Conservation (phyloP, 2,329 filamentous ascomycete genomes). For the Fusarium multiceps region DNA sequence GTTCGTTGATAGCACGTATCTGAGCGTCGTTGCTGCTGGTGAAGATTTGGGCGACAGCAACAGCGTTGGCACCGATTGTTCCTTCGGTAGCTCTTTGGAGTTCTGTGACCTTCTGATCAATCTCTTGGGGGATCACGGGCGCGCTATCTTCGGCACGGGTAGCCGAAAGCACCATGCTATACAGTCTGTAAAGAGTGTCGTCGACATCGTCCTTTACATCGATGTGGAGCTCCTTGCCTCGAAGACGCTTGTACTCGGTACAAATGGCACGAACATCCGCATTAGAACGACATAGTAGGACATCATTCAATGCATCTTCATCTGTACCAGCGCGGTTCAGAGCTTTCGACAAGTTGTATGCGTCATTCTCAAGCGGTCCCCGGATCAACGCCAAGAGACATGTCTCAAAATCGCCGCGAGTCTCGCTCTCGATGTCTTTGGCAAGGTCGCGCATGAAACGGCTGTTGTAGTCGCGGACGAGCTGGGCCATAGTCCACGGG, state of each 20-base stretch:
- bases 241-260: slow-evolving; percentile 46
- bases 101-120: slow-evolving; percentile 50
- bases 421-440: slow-evolving; percentile 51
- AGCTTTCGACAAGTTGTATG: slow-evolving; percentile 46
- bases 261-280: slow-evolving; percentile 51
- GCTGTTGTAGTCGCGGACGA: slow-evolving; percentile 49
- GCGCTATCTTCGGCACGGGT: slow-evolving; percentile 46
- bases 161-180: slow-evolving; percentile 50
- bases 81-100: slow-evolving; percentile 51
- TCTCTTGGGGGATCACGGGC: slow-evolving; percentile 43
- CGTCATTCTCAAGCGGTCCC: slow-evolving; percentile 51
- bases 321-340: slow-evolving; percentile 49
- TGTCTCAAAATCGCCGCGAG: slow-evolving; percentile 47
- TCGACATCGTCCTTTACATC: slow-evolving; percentile 51
- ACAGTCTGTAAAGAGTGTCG: slow-evolving; percentile 47
- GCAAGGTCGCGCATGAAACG: slow-evolving; percentile 50
- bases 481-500: slow-evolving; percentile 50
- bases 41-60: slow-evolving; percentile 50
- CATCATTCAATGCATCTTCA: slow-evolving; percentile 50
- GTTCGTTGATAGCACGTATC: slow-evolving; percentile 47
- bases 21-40: slow-evolving; percentile 48
- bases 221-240: slow-evolving; percentile 45
- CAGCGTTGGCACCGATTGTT: slow-evolving; percentile 45
- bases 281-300: slow-evolving; percentile 52
- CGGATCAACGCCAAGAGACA: slow-evolving; percentile 47